phyloP scores from a whole-genome alignment of 2,329 filamentous ascomycete species.

The Xylariaceae sp. region DNA sequence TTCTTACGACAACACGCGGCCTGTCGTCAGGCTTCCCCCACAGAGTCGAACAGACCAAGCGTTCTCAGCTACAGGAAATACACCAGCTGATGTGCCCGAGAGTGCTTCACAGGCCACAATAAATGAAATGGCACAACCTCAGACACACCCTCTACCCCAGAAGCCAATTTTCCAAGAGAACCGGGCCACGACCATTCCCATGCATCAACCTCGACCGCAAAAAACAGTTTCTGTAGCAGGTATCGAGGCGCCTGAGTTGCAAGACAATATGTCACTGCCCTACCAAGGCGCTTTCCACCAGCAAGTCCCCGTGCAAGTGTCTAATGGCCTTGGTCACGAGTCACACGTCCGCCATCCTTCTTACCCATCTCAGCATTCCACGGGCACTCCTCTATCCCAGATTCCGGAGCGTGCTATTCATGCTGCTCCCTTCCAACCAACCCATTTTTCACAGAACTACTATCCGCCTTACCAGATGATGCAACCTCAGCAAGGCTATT shows the following conservation, averaged over 20 bases:
- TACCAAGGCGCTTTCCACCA: constrained; percentile 89
- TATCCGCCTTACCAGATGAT: constrained; percentile 57
- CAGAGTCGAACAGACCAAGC: constrained; percentile 33
- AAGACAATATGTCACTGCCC: constrained; percentile 41
- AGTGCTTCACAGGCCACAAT: constrained; percentile 34
- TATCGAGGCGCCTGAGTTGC: constrained; percentile 75
- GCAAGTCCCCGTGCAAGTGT: constrained; percentile 76
- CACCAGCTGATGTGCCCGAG: constrained; percentile 15
- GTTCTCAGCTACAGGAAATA: constrained; percentile 19
- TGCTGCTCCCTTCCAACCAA: constrained; percentile 83
- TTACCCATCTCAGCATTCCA: constrained; percentile 65
- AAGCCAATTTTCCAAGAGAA: constrained; percentile 56
- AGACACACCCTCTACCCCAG: constrained; percentile 54
- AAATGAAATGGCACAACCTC: constrained; percentile 52
- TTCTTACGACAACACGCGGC: constrained; percentile 57
- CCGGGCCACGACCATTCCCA: constrained; percentile 54
- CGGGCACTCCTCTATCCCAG: constrained; percentile 79
- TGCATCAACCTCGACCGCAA: constrained; percentile 93
- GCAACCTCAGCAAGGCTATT: constrained; percentile 60
- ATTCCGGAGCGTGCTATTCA: constrained; percentile 92
- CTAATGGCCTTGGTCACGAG: constrained; percentile 52
- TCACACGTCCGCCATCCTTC: constrained; percentile 64
- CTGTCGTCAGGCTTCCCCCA: constrained; percentile 80
- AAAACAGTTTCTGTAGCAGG: constrained; percentile 90
- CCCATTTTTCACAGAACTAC: constrained; percentile 57